phyloP scores from a whole-genome alignment of 768 basidiomycete genomes.

The Lepiota brunneoincarnata region DNA sequence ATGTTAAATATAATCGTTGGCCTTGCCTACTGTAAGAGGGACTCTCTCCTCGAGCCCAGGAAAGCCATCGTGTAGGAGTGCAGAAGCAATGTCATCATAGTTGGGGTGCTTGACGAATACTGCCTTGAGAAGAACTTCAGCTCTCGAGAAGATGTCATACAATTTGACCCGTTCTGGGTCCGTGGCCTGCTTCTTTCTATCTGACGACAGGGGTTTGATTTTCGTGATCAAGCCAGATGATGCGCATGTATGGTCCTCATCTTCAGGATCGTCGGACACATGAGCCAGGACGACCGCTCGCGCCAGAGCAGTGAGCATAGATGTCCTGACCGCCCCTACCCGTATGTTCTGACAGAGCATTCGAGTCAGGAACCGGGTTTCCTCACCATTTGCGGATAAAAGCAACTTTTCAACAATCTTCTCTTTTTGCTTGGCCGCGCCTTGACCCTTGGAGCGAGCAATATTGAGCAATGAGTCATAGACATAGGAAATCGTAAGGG shows the following conservation, averaged over 20 bases:
- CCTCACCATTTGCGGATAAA: conserved; percentile 84
- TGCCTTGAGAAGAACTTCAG: conserved; percentile 64
- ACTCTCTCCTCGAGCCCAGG: conserved; percentile 58
- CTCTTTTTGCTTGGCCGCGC: conserved; percentile 74
- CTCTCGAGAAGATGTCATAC: conserved; percentile 41
- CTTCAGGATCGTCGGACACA: conserved; percentile 20
- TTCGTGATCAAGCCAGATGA: conserved; percentile 27
- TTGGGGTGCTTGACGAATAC: conserved; percentile 80
- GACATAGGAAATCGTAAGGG: conserved; percentile 60
- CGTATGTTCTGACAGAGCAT: conserved; percentile 74
- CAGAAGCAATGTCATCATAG: conserved; percentile 66
- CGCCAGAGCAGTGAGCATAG: conserved; percentile 78
- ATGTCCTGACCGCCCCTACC: conserved; percentile 85
- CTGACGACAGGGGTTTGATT: conserved; percentile 17
- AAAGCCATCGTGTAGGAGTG: conserved; percentile 59
- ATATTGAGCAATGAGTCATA: conserved; percentile 70
- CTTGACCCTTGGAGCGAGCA: conserved; percentile 65
- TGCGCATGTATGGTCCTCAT: conserved; percentile 20
- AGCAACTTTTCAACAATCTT: conserved; percentile 77
- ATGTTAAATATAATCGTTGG: neutral
- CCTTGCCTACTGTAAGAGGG: conserved; percentile 67
- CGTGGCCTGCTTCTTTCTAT: conserved; percentile 19
- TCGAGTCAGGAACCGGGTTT: conserved; percentile 79
- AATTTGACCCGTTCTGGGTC: conserved; percentile 35
- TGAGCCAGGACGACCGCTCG: conserved; percentile 70